phyloP scores from a whole-genome alignment of 805 yeast genomes.

The Kluyveromyces wickerhamii region DNA sequence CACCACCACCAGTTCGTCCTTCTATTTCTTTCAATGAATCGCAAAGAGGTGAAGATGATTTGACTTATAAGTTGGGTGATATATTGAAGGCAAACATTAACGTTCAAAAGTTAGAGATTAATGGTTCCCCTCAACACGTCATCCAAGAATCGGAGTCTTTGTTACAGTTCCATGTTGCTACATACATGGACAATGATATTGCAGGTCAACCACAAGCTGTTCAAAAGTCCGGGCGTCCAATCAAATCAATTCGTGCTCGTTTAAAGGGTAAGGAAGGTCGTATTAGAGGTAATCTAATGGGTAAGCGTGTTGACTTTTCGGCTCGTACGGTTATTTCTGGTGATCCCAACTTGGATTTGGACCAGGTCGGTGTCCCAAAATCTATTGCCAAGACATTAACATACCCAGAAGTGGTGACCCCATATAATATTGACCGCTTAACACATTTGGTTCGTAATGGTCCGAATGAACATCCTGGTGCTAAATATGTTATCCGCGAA shows the following conservation, averaged over 20 bases:
- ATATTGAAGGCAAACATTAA: conserved; percentile 92
- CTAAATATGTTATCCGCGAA: conserved; percentile 95
- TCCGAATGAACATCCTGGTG: conserved; percentile 99
- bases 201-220: conserved; percentile 99
- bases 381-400: conserved; percentile 93
- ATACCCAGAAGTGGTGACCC: conserved; percentile 96
- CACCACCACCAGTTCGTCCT: conserved; percentile 99
- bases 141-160: conserved; percentile 93
- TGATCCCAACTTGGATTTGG: conserved; percentile 95
- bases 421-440: conserved; percentile 88
- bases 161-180: conserved; percentile 95
- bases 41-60: conserved; percentile 98
- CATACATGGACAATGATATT: conserved; percentile 98
- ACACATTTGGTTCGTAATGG: conserved; percentile 95
- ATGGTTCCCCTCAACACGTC: conserved; percentile 98
- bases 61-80: conserved; percentile 95
- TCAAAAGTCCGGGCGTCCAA: conserved; percentile 98
- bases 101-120: conserved; percentile 95
- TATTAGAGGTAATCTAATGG: conserved; percentile 97
- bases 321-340: conserved; percentile 99
- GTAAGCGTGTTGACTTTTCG: conserved; percentile 98
- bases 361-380: conserved; percentile 98
- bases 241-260: conserved; percentile 98
- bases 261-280: conserved; percentile 99
- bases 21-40: conserved; percentile 97